Conservation (phyloP, 176 grass and related monocot genomes). For the Avena eriantha region DNA sequence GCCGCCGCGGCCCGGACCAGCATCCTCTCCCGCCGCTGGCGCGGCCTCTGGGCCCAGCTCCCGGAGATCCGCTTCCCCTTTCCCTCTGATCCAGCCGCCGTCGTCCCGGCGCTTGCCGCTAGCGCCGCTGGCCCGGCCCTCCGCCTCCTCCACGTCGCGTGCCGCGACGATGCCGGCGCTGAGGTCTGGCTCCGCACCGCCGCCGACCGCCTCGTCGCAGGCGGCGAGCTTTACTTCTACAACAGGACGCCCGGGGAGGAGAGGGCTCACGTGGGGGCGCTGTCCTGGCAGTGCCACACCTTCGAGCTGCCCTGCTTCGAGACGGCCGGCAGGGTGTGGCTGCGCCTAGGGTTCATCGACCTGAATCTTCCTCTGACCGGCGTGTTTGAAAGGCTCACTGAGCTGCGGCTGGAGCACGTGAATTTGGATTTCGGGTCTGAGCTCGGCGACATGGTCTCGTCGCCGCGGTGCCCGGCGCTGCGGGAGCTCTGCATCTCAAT, state of each 20-base stretch:
- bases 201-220: background rate
- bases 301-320: slow-evolving; percentile 29
- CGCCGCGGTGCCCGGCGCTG: slow-evolving; percentile 22
- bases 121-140: background rate
- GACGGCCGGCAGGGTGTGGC: slow-evolving; percentile 29
- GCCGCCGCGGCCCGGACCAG: slow-evolving; percentile 18
- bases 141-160: slow-evolving; percentile 25
- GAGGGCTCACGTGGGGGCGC: background rate
- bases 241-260: background rate
- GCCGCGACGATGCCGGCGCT: background rate
- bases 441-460: slow-evolving; percentile 20
- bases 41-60: slow-evolving; percentile 25
- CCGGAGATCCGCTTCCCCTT: slow-evolving; percentile 21
- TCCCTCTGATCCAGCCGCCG: background rate
- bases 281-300: slow-evolving; percentile 30
- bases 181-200: slow-evolving; percentile 22
- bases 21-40: slow-evolving; percentile 38
- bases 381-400: slow-evolving; percentile 20
- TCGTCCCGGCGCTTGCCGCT: background rate
- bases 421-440: background rate
- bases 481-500: slow-evolving; percentile 11
- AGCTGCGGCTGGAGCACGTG: slow-evolving; percentile 23
- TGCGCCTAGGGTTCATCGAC: slow-evolving; percentile 29
- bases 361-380: slow-evolving; percentile 1
- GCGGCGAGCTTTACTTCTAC: background rate